Conservation (phyloP, 768 basidiomycete species). For the Krasilnikovozyma curviuscula region DNA sequence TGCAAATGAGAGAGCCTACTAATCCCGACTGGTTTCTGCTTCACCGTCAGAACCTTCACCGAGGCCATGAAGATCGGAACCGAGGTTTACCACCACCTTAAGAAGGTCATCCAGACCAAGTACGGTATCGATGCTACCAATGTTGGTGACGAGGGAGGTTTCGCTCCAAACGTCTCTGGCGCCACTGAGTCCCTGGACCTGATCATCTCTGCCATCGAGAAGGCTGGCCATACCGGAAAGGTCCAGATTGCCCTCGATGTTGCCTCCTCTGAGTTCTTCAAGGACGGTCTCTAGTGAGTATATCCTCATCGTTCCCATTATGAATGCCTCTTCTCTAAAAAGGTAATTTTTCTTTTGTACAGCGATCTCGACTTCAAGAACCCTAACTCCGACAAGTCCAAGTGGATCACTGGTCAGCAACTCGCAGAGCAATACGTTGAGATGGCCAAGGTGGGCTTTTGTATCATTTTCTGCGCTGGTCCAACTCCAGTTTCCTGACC, state of each 20-base stretch:
- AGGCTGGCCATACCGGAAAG: slow-evolving; percentile 96
- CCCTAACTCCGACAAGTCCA: slow-evolving; percentile 92
- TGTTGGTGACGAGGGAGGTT: slow-evolving; percentile 98
- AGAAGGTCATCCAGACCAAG: slow-evolving; percentile 97
- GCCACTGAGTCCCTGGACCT: slow-evolving; percentile 96
- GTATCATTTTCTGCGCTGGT: no score
- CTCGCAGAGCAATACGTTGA: slow-evolving; percentile 85
- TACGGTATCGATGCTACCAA: slow-evolving; percentile 99
- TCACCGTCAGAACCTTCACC: slow-evolving; percentile 40
- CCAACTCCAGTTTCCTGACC: no score
- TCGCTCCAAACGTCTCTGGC: slow-evolving; percentile 92
- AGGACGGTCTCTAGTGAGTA: slow-evolving; percentile 76
- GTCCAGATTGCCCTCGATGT: slow-evolving; percentile 97
- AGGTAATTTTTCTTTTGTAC: background rate
- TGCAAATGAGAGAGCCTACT: no score
- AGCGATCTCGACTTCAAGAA: slow-evolving; percentile 53
- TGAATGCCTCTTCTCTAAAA: background rate
- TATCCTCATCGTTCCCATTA: no score
- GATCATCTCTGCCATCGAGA: slow-evolving; percentile 84
- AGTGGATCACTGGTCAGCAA: slow-evolving; percentile 82
- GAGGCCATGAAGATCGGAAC: slow-evolving; percentile 98
- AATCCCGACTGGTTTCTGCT: background rate
- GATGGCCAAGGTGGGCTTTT: no score
- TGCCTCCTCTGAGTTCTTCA: slow-evolving; percentile 99
- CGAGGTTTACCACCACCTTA: slow-evolving; percentile 92